These are phyloP conservation scores for Candida quercuum DNA, from an alignment of 805 yeast species.

Conservation along the genomic window DNA sequence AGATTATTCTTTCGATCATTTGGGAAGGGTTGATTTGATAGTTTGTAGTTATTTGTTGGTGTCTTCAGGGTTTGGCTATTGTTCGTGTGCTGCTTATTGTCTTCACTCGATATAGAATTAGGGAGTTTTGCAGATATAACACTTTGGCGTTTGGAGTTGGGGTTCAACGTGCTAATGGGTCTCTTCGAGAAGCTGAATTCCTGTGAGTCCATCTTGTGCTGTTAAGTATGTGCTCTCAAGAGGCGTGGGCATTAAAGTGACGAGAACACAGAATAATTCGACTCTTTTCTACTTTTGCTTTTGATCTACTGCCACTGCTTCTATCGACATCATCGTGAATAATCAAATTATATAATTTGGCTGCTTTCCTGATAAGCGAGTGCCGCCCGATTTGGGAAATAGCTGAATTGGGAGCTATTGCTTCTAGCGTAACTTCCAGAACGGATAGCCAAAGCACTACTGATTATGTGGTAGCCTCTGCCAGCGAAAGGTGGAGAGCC, in stretches of 20 bases:
- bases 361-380: too few relatives aligned
- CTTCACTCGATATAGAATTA: slow-evolving; percentile 3
- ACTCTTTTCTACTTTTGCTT: too few relatives aligned
- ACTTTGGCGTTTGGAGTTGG: slow-evolving; percentile 11
- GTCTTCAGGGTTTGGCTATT: too few relatives aligned
- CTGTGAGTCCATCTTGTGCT: slow-evolving; percentile 10
- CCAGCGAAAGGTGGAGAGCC: too few relatives aligned
- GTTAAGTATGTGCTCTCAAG: slow-evolving; percentile 1
- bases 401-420: too few relatives aligned
- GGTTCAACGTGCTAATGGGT: slow-evolving; percentile 12
- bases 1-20: slow-evolving; percentile 1
- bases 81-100: too few relatives aligned
- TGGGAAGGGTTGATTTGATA: slow-evolving; percentile 4
- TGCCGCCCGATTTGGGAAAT: too few relatives aligned
- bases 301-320: too few relatives aligned
- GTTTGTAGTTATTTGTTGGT: too few relatives aligned
- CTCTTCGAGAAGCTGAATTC: slow-evolving; percentile 23
- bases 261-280: neutral
- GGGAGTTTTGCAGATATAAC: slow-evolving; percentile 22
- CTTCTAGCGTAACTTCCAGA: slow-evolving; percentile 3
- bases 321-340: neutral
- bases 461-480: too few relatives aligned
- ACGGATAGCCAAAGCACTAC: too few relatives aligned
- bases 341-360: neutral
- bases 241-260: neutral